Conservation (phyloP, 768 basidiomycete genomes). For the Lactifluus piperatus region DNA sequence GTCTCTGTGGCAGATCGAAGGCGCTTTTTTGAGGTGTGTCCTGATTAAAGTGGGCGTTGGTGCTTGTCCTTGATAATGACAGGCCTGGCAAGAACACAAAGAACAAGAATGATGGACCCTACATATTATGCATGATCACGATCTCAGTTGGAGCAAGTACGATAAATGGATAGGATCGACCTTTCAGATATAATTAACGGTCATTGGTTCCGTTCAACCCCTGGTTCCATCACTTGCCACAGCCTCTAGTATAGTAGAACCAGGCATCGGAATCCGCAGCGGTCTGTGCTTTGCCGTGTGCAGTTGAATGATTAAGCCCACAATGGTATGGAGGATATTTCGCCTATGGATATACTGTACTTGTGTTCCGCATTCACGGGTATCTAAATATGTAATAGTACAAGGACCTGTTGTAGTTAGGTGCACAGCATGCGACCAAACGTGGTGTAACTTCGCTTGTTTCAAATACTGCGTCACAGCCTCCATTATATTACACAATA, state of each 20-base stretch:
- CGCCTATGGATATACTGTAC: too few relatives aligned
- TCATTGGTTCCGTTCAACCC: too few relatives aligned
- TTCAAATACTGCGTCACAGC: background rate
- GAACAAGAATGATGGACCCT: background rate
- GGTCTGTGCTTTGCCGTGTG: too few relatives aligned
- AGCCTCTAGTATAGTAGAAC: background rate
- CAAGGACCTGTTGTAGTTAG: background rate
- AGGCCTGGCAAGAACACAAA: conserved; percentile 5
- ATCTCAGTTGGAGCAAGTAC: background rate
- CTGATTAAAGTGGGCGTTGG: background rate
- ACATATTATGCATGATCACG: background rate
- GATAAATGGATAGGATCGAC: background rate
- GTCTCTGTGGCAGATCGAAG: conserved; percentile 50
- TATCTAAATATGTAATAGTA: background rate
- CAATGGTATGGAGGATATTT: background rate
- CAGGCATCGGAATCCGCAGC: background rate
- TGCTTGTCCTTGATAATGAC: background rate
- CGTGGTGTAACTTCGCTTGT: background rate
- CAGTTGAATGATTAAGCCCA: background rate
- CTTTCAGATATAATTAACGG: too few relatives aligned
- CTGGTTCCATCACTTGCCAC: too few relatives aligned
- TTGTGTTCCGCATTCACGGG: background rate
- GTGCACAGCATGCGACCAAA: background rate
- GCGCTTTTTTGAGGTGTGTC: conserved; percentile 53
- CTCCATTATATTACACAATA: background rate